Evolutionary conservation across 352 stramenopile genomes (phyloP).

Genomic region (Pythium phragmiticola): DNA sequence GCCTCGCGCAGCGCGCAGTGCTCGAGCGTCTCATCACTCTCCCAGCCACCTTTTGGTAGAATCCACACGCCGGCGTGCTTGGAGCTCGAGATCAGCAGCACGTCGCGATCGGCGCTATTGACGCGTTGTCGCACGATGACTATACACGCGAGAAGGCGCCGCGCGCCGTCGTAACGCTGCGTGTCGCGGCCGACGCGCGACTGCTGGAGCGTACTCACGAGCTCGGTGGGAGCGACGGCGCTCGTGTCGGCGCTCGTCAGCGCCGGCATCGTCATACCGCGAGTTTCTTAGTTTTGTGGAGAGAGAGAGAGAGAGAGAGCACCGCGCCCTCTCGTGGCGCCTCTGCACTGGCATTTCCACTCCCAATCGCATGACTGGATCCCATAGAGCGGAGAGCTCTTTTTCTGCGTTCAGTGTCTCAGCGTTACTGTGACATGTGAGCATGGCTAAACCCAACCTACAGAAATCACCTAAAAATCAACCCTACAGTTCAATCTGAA

Average conservation of each 20-base stretch:
- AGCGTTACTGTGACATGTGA: too few species aligned
- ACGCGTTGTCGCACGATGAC: slow-evolving; percentile 31
- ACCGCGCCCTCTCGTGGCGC: too few species aligned
- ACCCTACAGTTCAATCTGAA: too few species aligned
- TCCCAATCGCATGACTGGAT: not conserved
- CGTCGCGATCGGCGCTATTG: slow-evolving; percentile 9
- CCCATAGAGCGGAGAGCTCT: not conserved
- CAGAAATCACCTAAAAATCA: too few species aligned
- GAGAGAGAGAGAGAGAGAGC: too few species aligned
- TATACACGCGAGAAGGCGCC: slow-evolving; percentile 55
- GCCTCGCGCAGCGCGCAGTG: slow-evolving; percentile 91
- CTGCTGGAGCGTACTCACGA: slow-evolving; percentile 32
- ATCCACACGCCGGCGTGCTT: slow-evolving; percentile 92
- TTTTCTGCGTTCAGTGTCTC: too few species aligned
- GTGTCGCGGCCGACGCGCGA: slow-evolving; percentile 59
- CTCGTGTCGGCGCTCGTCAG: not conserved
- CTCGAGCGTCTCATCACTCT: slow-evolving; percentile 90
- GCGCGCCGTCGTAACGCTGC: slow-evolving; percentile 65
- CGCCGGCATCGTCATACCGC: not conserved
- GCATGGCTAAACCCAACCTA: too few species aligned
- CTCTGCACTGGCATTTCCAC: not conserved
- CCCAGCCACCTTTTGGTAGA: slow-evolving; percentile 96
- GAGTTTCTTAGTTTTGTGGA: too few species aligned
- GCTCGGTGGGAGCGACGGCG: not conserved
- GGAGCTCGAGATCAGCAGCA: slow-evolving; percentile 90